A percentile compares a stretch with the other conserved stretches of the same genome.
Evolutionary conservation across 116 monocot species (phyloP).

Genomic region (Iris pallida): DNA sequence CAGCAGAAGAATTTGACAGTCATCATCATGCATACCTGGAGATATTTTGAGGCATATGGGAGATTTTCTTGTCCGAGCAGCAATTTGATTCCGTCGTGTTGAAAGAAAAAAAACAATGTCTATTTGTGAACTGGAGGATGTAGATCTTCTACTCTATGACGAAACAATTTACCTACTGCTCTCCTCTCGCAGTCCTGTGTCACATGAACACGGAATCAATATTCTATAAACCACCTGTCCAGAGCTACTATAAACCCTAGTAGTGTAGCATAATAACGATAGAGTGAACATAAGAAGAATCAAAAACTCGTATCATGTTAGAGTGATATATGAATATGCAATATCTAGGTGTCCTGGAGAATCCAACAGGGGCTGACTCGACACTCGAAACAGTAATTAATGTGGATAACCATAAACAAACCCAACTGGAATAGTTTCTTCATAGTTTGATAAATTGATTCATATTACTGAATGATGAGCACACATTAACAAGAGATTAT

Average conservation of each 20-base stretch:
- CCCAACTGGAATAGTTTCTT: no score
- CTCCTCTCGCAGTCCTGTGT: constrained; percentile 52
- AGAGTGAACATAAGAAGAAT: not conserved
- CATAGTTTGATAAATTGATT: no score
- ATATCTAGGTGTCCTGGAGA: no score
- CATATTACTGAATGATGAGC: no score
- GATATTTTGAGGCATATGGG: no score
- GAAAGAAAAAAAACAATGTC: not conserved
- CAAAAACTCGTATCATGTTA: no score
- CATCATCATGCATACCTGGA: no score
- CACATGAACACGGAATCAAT: not conserved
- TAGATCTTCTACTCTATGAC: constrained; percentile 24
- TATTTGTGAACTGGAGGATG: not conserved
- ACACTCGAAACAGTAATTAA: not conserved
- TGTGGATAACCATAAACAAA: no score
- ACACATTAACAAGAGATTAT: no score
- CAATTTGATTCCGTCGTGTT: not conserved
- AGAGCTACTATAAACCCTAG: not conserved
- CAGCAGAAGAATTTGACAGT: no score
- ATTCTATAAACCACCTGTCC: not conserved
- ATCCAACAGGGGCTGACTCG: not conserved
- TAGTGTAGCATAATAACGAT: not conserved
- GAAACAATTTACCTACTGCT: constrained; percentile 46
- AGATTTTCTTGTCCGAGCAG: not conserved
- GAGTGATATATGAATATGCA: no score